A percentile compares a stretch with the other conserved stretches of the same genome.
These are phyloP conservation scores for Phytophthora pini DNA, from an alignment of 352 stramenopile species.

Conservation along the genomic window DNA sequence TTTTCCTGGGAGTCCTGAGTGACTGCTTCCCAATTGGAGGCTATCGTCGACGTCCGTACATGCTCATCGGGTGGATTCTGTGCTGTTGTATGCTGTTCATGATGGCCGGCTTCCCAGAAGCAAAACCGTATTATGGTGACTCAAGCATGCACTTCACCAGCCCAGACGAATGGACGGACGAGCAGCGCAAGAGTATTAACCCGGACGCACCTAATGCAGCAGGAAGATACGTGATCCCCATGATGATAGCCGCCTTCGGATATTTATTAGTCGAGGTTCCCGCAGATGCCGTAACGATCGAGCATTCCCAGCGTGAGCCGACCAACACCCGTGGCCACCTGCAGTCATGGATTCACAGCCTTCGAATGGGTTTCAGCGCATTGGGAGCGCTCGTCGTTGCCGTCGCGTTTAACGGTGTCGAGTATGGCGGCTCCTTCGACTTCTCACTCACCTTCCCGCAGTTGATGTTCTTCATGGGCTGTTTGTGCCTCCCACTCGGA, in stretches of 20 bases:
- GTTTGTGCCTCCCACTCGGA: slow-evolving; percentile 41
- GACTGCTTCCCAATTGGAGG: slow-evolving; percentile 70
- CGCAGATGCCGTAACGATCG: slow-evolving; percentile 67
- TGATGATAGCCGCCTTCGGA: slow-evolving; percentile 77
- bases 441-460: slow-evolving; percentile 61
- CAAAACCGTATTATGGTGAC: slow-evolving; percentile 58
- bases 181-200: slow-evolving; percentile 52
- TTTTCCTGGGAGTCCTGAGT: slow-evolving; percentile 64
- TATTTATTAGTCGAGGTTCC: slow-evolving; percentile 68
- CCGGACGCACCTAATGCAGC: slow-evolving; percentile 39
- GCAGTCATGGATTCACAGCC: slow-evolving; percentile 67
- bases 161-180: slow-evolving; percentile 41
- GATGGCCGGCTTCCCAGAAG: slow-evolving; percentile 47
- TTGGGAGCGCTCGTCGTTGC: slow-evolving; percentile 54
- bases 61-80: slow-evolving; percentile 60
- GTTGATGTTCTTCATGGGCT: slow-evolving; percentile 55
- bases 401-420: slow-evolving; percentile 52
- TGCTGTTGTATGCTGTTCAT: slow-evolving; percentile 57
- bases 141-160: slow-evolving; percentile 37
- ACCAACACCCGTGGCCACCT: slow-evolving; percentile 50
- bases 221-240: slow-evolving; percentile 62
- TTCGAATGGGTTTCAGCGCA: slow-evolving; percentile 56
- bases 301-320: slow-evolving; percentile 64
- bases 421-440: slow-evolving; percentile 64
- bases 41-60: slow-evolving; percentile 65